These are phyloP conservation scores for Eucalyptus viminalis DNA, from an alignment of 345 rosid genomes.

Conservation along the genomic window DNA sequence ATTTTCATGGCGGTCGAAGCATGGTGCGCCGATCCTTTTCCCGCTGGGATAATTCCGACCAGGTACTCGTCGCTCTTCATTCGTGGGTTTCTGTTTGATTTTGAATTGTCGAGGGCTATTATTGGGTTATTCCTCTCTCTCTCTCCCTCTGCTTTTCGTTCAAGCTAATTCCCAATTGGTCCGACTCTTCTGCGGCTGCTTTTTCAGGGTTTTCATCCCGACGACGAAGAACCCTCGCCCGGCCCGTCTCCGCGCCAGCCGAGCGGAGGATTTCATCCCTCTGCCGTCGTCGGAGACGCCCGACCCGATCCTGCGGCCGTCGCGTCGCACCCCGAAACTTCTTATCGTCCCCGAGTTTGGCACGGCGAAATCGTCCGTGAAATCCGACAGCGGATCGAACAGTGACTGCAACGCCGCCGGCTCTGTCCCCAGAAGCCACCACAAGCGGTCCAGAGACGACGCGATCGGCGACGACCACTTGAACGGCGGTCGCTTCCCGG, in stretches of 20 bases:
- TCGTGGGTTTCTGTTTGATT: background rate
- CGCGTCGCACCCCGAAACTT: background rate
- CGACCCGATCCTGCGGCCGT: background rate
- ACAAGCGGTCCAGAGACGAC: constrained; percentile 2
- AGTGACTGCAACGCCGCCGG: background rate
- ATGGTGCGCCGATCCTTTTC: background rate
- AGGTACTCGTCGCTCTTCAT: background rate
- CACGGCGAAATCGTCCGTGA: background rate
- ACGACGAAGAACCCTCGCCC: background rate
- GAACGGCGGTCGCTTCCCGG: background rate
- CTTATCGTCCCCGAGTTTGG: background rate
- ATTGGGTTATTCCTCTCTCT: background rate
- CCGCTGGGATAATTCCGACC: background rate
- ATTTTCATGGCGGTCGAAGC: background rate
- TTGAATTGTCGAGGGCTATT: background rate
- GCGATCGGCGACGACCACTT: constrained; percentile 7
- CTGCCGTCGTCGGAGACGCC: background rate
- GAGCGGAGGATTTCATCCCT: background rate
- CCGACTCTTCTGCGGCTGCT: background rate
- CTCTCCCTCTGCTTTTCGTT: background rate
- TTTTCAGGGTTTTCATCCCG: background rate
- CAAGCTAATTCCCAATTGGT: background rate
- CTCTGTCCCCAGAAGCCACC: background rate
- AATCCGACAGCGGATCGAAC: background rate
- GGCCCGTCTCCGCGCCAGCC: background rate